These are phyloP conservation scores for Metrosideros polymorpha DNA, from an alignment of 441 rosid species.

Conservation along the genomic window DNA sequence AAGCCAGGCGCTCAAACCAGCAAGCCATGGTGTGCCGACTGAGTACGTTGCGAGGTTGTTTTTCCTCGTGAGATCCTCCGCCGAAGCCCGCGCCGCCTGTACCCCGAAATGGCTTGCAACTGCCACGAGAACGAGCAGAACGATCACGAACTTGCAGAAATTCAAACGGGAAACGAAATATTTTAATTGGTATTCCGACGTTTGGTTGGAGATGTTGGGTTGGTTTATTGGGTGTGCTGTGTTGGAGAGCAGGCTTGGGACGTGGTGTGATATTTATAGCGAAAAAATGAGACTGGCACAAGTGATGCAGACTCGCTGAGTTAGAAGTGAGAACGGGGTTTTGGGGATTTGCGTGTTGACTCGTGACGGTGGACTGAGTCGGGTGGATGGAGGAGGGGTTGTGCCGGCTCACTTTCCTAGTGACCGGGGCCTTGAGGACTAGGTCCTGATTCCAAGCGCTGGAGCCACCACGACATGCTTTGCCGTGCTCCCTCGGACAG, in stretches of 20 bases:
- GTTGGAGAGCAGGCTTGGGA: background rate
- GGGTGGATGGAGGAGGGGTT: background rate
- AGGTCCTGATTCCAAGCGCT: slow-evolving; percentile 33
- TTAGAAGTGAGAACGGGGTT: background rate
- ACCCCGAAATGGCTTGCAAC: background rate
- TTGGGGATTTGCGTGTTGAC: background rate
- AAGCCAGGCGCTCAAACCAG: slow-evolving; percentile 2
- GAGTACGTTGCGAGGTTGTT: background rate
- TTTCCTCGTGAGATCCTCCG: background rate
- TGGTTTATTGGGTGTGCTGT: background rate
- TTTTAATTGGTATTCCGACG: background rate
- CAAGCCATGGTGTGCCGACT: background rate
- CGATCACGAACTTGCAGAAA: background rate
- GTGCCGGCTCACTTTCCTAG: background rate
- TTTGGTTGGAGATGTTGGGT: background rate
- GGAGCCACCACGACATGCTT: slow-evolving; percentile 30
- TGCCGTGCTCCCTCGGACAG: slow-evolving; percentile 22
- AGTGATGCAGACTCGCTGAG: background rate
- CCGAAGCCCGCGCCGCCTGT: background rate
- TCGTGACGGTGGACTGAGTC: background rate
- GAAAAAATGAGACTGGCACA: background rate
- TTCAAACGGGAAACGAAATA: background rate
- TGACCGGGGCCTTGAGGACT: slow-evolving; percentile 43
- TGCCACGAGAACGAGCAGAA: background rate
- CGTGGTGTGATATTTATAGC: background rate